A percentile compares a stretch with the other conserved stretches of the same genome.
phyloP scores from a whole-genome alignment of 2,329 filamentous ascomycete species.

The Curvularia lunata region DNA sequence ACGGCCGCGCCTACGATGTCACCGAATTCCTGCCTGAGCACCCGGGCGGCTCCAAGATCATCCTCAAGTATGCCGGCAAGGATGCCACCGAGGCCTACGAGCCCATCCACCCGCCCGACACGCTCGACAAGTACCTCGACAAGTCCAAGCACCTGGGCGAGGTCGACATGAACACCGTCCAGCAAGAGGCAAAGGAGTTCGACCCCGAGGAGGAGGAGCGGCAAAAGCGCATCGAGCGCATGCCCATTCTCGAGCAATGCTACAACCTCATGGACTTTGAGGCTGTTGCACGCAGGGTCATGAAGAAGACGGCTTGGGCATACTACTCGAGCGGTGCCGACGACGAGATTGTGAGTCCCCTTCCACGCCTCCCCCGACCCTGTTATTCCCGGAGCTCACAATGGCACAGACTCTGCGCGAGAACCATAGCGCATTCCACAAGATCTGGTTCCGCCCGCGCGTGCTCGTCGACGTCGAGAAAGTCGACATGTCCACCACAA shows the following conservation, averaged over 20 bases:
- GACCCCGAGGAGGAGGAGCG: conserved; percentile 74
- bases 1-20: conserved; percentile 71
- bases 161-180: conserved; percentile 47
- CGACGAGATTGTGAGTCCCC: conserved; percentile 74
- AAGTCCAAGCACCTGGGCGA: conserved; percentile 51
- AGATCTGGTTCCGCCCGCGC: conserved; percentile 94
- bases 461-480: conserved; percentile 88
- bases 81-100: conserved; percentile 58
- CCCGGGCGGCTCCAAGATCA: conserved; percentile 79
- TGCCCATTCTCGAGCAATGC: conserved; percentile 55
- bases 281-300: conserved; percentile 83
- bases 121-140: conserved; percentile 54
- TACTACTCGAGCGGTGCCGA: conserved; percentile 96
- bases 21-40: conserved; percentile 70
- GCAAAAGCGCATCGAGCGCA: conserved; percentile 65
- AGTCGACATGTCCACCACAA: conserved; percentile 86
- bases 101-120: conserved; percentile 59
- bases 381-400: conserved; percentile 17
- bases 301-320: conserved; percentile 97
- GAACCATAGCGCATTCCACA: conserved; percentile 95
- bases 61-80: conserved; percentile 76
- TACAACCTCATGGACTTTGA: conserved; percentile 78
- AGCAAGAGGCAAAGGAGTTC: conserved; percentile 43
- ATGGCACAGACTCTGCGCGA: conserved; percentile 79
- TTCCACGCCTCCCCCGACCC: neutral